These are phyloP conservation scores for Lasiodiplodia citricola DNA, from an alignment of 2,329 filamentous ascomycete genomes.

Conservation along the genomic window DNA sequence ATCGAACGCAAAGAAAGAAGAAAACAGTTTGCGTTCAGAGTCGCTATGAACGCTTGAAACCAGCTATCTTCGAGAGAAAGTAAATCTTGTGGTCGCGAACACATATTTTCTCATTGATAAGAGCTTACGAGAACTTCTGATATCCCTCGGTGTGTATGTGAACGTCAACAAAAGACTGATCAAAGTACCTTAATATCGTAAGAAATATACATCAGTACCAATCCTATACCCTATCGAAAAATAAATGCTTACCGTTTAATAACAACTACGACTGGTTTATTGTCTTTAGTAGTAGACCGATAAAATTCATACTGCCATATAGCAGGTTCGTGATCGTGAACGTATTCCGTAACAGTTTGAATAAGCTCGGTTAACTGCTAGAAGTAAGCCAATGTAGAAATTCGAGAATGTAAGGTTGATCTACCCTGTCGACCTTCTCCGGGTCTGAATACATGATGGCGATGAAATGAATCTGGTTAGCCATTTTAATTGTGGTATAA, in stretches of 20 bases:
- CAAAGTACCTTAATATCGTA: no score
- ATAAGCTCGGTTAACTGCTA: not conserved
- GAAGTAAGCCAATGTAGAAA: not conserved
- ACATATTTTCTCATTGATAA: no score
- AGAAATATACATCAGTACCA: no score
- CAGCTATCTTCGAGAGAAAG: not conserved
- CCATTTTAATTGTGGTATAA: not conserved
- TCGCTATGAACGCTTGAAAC: not conserved
- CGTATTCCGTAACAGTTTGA: not conserved
- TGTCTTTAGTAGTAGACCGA: not conserved
- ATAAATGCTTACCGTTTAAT: not conserved
- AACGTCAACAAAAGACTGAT: no score
- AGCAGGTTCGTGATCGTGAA: not conserved
- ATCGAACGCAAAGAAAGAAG: no score
- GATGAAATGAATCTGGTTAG: not conserved
- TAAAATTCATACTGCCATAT: not conserved
- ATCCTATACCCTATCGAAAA: not conserved
- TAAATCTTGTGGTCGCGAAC: no score
- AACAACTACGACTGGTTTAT: not conserved
- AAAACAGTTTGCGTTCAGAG: no score
- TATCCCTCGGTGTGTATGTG: no score
- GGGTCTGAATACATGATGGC: not conserved
- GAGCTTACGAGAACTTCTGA: no score
- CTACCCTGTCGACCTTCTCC: not conserved
- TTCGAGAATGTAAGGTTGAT: not conserved